Base-by-base conservation (phyloP, 1,139 yeast genomes). In the Tardiomyces depauwii region DNA sequence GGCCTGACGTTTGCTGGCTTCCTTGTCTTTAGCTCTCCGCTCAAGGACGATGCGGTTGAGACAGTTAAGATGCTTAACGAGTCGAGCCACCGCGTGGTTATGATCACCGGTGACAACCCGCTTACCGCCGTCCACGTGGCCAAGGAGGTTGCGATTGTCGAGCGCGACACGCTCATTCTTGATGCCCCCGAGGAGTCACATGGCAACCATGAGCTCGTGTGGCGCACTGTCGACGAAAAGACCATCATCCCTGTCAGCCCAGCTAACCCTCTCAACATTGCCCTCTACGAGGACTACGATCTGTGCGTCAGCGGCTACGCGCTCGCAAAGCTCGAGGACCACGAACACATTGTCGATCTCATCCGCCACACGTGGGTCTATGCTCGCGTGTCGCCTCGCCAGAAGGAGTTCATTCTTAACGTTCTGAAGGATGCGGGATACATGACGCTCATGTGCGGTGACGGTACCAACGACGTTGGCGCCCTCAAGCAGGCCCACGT, bases 81-180 rank as follows among this genome's bases (percentile, higher is more conserved):
- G 62, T 88, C 96, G 1, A 81, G 93, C 47, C 99, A 91, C 64
- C 87, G 99, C 63, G 67, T 62, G 64, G 80, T 93, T 44, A 91
- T 91, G 98, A 93, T 93, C 59, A 91, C 99, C 49, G 99, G 98
- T 72, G 99, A 91, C 67, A 93, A 91, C 65, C 97, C 98, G 36
- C 77, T 91, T 62, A 91, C 99, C 53, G 99, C 98, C 38, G 93
- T 94, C 53, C 97, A 91, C 63, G 98, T 91, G 57, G 98, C 98
- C 38, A 80, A 81, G 57, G 95, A 87, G 66, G 98, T 93, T 51
- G 82, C 74, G 30, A 91, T 91, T 61, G 84, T 89, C 48, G 84
- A 85, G 46, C 74, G 81, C 51, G 89, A 84, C 47, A 87, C 85
- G 30, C 73, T 91, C 57, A 88, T 93, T 57, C 73, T 91, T 59